A percentile compares a stretch with the other conserved stretches of the same genome.
phyloP scores from a whole-genome alignment of 352 stramenopile genomes.

The Saprolegnia parasitica region DNA sequence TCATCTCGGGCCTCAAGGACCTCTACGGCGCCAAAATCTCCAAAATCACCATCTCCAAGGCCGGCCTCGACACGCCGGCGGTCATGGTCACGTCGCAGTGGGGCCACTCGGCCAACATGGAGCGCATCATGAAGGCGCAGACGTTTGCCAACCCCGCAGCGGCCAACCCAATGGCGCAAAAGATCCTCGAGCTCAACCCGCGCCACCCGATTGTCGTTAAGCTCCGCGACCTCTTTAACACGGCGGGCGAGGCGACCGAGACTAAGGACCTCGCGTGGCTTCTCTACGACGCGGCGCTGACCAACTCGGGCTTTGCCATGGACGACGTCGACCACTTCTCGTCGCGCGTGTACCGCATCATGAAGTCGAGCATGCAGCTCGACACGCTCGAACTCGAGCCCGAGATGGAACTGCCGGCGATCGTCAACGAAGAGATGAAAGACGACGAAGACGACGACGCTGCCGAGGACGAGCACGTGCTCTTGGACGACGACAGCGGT shows the following conservation, averaged over 20 bases:
- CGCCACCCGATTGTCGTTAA: slow-evolving; percentile 97
- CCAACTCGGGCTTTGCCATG: slow-evolving; percentile 97
- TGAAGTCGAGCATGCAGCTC: slow-evolving; percentile 91
- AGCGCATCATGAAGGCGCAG: slow-evolving; percentile 98
- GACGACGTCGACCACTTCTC: slow-evolving; percentile 92
- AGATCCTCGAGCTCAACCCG: slow-evolving; percentile 98
- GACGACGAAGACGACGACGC: slow-evolving; percentile 41
- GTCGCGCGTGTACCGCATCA: slow-evolving; percentile 89
- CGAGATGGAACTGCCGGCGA: slow-evolving; percentile 92
- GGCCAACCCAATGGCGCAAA: slow-evolving; percentile 31
- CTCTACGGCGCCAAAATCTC: slow-evolving; percentile 93
- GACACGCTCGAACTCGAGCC: slow-evolving; percentile 89
- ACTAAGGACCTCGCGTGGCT: slow-evolving; percentile 94
- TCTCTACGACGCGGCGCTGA: slow-evolving; percentile 96
- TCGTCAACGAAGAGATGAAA: slow-evolving; percentile 38
- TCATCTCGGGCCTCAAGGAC: slow-evolving; percentile 96
- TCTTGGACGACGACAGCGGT: slow-evolving; percentile 35
- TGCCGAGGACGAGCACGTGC: slow-evolving; percentile 38
- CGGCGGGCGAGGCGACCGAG: slow-evolving; percentile 68
- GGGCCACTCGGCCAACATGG: slow-evolving; percentile 99
- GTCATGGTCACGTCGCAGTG: slow-evolving; percentile 97
- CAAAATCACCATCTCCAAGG: slow-evolving; percentile 94
- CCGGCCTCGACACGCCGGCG: slow-evolving; percentile 87
- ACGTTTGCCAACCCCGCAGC: slow-evolving; percentile 89
- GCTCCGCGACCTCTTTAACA: slow-evolving; percentile 82